A percentile compares a stretch with the other conserved stretches of the same genome.
These are phyloP conservation scores for Penicillium digitatum DNA, from an alignment of 2,329 filamentous ascomycete genomes.

Conservation along the genomic window DNA sequence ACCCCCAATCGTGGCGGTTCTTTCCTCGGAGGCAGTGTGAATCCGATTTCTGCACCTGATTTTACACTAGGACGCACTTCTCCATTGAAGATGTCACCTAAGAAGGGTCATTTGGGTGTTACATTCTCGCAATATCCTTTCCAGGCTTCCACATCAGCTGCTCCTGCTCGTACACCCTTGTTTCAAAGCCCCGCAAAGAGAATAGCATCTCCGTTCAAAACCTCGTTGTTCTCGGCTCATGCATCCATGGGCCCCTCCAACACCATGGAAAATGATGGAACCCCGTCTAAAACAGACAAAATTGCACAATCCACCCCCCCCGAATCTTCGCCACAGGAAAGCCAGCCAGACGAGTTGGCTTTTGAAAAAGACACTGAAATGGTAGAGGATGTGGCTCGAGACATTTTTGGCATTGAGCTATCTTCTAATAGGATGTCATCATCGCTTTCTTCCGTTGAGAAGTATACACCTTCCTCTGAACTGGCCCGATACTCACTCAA, in stretches of 20 bases:
- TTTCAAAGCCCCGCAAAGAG: conserved; percentile 46
- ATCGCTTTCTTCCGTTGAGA: conserved; percentile 5
- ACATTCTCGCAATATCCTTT: conserved; percentile 35
- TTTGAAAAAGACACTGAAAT: conserved; percentile 18
- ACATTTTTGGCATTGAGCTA: conserved; percentile 23
- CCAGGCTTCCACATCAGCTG: conserved; percentile 34
- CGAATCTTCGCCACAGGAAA: not conserved
- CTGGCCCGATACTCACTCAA: not conserved
- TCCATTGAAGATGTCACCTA: conserved; percentile 44
- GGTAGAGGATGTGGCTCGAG: conserved; percentile 23
- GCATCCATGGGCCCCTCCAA: conserved; percentile 7
- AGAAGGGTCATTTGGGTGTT: conserved; percentile 37
- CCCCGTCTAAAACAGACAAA: not conserved
- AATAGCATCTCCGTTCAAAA: conserved; percentile 40
- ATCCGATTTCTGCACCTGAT: conserved; percentile 22
- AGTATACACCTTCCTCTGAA: conserved; percentile 1
- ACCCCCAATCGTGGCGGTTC: conserved; percentile 37
- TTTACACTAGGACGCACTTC: conserved; percentile 33
- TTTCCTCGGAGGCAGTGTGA: conserved; percentile 21
- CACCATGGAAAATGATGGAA: not conserved
- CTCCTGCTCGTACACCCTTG: conserved; percentile 36
- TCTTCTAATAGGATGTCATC: conserved; percentile 9
- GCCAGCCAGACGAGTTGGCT: conserved; percentile 2
- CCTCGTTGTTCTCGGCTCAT: conserved; percentile 21
- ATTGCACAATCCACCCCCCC: not conserved